Evolutionary conservation across 352 stramenopile species (phyloP), one percentile per base, ranked within the genome.

Genomic region (Phytophthora europaea): DNA sequence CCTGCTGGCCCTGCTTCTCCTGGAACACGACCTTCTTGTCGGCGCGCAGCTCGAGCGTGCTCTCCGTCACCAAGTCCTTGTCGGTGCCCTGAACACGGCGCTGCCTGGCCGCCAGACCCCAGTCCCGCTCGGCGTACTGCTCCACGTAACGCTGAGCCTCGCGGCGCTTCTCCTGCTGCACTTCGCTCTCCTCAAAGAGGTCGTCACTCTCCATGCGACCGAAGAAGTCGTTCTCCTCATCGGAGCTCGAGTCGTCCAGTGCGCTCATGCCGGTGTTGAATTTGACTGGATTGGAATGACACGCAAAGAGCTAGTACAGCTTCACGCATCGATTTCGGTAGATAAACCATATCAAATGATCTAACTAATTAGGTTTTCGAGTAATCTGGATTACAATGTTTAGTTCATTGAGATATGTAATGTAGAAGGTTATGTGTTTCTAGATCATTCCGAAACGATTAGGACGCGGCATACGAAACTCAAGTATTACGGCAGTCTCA

Each of bases 1-100:
- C 80, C 54, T 90, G 82, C 53, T 90, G 82, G 8, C 82, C 82
- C 57, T 88, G 77, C 53, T 85, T 81, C 72, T 90, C 82, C 33
- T 77, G 63, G 59, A 88, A 90, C 7, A 70, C 55, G 16, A 90
- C 62, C 9, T 64, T 34, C 23, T 61, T 70, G 43, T 64, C 65
- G 10, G 26, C 45, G 28, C 56, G 58, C 15, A 90, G 74, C 52
- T 70, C 51, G 6, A 90, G 52, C 12, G 59, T 15, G 54, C 70
- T 79, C 28, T 82, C 67, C 20, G 63, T 66, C 55, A 85, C 70
- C 20, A 71, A 16, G 28, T 84, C 78, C n/a, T 76, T 75, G 63
- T 81, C 76, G 23, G 31, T 51, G 20, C 64, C 74, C 13, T 72
- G 66, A 43, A 73, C 70, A 4, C 68, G 65, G n/a, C 52, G 56